phyloP scores from a whole-genome alignment of 306 rosid genomes.

The Quercus engelmannii region DNA sequence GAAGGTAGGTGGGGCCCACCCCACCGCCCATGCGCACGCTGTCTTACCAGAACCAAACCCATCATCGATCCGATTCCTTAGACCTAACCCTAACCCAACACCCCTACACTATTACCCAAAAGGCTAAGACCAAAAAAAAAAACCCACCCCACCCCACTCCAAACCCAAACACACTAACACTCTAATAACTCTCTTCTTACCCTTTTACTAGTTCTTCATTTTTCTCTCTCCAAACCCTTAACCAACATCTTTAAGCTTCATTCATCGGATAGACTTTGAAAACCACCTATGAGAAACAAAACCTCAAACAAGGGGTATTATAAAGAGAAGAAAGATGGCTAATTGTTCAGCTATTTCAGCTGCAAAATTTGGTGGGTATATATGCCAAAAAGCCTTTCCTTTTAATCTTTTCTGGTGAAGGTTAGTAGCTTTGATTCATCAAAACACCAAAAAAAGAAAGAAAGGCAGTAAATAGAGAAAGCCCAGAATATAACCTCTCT shows the following conservation, averaged over 20 bases:
- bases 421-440: slow-evolving; percentile 26
- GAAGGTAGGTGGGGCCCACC: slow-evolving; percentile 44
- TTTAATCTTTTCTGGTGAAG: slow-evolving; percentile 13
- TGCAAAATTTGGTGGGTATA: slow-evolving; percentile 28
- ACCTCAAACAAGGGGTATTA: not conserved
- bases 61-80: slow-evolving; percentile 58
- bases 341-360: slow-evolving; percentile 28
- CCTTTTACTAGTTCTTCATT: slow-evolving; percentile 14
- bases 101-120: slow-evolving; percentile 18
- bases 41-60: slow-evolving; percentile 58
- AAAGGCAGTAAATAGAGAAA: slow-evolving; percentile 2
- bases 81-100: slow-evolving; percentile 87
- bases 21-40: slow-evolving; percentile 86
- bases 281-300: not conserved
- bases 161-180: slow-evolving; percentile 9
- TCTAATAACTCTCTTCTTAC: slow-evolving; percentile 19
- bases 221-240: slow-evolving; percentile 45
- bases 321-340: slow-evolving; percentile 8
- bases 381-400: not conserved
- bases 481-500: not conserved
- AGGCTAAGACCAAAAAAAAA: not conserved
- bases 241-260: slow-evolving; percentile 27
- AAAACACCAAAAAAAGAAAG: slow-evolving; percentile 3
- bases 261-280: slow-evolving; percentile 4
- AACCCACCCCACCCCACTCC: slow-evolving; percentile 31